Percentiles rank a stretch among this genome's conserved stretches.
Evolutionary conservation across 805 yeast species (phyloP).

Genomic region (Candida rishiriensis): DNA sequence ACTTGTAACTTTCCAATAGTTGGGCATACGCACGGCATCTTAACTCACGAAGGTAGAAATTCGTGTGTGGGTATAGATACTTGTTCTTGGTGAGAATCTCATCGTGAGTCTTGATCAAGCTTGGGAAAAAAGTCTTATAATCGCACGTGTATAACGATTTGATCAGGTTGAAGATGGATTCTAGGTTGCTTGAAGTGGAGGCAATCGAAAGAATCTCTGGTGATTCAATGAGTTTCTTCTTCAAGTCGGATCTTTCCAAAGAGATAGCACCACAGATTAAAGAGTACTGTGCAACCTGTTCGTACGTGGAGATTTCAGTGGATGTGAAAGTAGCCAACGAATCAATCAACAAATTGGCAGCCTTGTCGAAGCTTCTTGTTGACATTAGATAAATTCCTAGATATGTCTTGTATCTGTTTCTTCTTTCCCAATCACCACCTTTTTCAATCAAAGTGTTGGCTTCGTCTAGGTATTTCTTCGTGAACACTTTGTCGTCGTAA

Average conservation of each 20-base stretch:
- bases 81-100: slow-evolving; percentile 58
- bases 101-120: slow-evolving; percentile 73
- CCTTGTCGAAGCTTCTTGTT: slow-evolving; percentile 80
- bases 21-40: slow-evolving; percentile 94
- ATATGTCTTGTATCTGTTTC: slow-evolving; percentile 91
- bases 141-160: slow-evolving; percentile 87
- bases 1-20: slow-evolving; percentile 88
- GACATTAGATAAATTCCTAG: slow-evolving; percentile 80
- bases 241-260: slow-evolving; percentile 78
- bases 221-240: slow-evolving; percentile 80
- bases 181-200: slow-evolving; percentile 65
- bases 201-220: slow-evolving; percentile 85
- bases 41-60: slow-evolving; percentile 85
- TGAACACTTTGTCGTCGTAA: slow-evolving; percentile 68
- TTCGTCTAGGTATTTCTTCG: slow-evolving; percentile 68
- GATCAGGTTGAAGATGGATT: slow-evolving; percentile 78
- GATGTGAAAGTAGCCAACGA: slow-evolving; percentile 94
- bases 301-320: slow-evolving; percentile 83
- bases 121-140: slow-evolving; percentile 73
- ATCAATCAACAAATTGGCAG: slow-evolving; percentile 81
- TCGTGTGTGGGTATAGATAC: slow-evolving; percentile 73
- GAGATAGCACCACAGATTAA: slow-evolving; percentile 83
- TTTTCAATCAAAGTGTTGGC: slow-evolving; percentile 77
- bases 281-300: slow-evolving; percentile 84
- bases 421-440: slow-evolving; percentile 99